phyloP scores from a whole-genome alignment of 2,329 filamentous ascomycete genomes.

The Ophiocordyceps sinensis region DNA sequence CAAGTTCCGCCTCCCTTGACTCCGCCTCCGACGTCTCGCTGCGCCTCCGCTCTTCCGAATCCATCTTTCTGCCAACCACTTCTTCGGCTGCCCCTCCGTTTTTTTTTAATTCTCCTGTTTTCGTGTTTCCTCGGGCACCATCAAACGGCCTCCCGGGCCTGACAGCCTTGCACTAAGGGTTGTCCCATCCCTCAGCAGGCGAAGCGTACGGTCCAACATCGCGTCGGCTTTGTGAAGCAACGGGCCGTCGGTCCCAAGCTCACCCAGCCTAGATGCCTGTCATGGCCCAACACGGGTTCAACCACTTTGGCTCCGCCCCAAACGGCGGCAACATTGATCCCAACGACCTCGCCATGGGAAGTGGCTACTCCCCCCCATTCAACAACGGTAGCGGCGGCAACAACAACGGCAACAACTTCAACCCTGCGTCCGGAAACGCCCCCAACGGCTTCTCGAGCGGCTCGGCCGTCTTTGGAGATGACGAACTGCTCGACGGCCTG shows the following conservation, averaged over 20 bases:
- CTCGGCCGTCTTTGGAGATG: slow-evolving; percentile 69
- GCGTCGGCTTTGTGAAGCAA: not conserved
- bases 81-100: no score
- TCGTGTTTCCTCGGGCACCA: no score
- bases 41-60: no score
- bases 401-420: slow-evolving; percentile 29
- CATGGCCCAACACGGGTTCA: slow-evolving; percentile 44
- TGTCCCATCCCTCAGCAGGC: not conserved
- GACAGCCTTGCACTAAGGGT: no score
- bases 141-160: no score
- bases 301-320: slow-evolving; percentile 38
- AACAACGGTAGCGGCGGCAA: slow-evolving; percentile 37
- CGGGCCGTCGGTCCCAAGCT: no score
- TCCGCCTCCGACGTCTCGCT: no score
- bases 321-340: slow-evolving; percentile 59
- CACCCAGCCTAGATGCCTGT: slow-evolving; percentile 8
- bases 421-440: slow-evolving; percentile 42
- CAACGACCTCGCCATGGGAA: slow-evolving; percentile 62
- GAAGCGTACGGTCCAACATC: not conserved
- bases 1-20: no score
- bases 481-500: slow-evolving; percentile 71
- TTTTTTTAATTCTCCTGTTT: no score
- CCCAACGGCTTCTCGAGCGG: slow-evolving; percentile 62
- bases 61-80: no score
- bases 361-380: slow-evolving; percentile 46